Evolutionary conservation across 192 early-diverging fungal species (phyloP).

Genomic region (Mortierella claussenii): DNA sequence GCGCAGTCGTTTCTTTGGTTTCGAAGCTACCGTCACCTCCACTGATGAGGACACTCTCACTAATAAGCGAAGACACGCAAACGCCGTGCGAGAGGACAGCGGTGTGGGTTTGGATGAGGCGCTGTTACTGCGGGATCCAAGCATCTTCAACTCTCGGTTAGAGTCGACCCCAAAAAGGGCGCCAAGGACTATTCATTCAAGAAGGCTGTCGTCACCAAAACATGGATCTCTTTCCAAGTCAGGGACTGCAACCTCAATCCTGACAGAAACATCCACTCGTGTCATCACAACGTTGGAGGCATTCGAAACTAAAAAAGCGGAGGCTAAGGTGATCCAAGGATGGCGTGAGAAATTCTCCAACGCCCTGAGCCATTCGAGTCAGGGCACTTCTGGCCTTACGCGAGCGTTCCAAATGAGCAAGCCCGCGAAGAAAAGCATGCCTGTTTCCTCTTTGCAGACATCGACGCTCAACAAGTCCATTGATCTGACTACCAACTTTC

Average conservation of each 20-base stretch:
- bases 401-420: slow-evolving; percentile 17
- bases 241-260: not conserved
- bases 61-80: not conserved
- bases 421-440: not conserved
- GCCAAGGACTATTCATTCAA: not conserved
- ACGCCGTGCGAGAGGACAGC: slow-evolving; percentile 18
- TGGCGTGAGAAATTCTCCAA: slow-evolving; percentile 46
- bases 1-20: slow-evolving; percentile 45
- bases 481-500: no score
- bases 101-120: slow-evolving; percentile 23
- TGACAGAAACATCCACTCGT: not conserved
- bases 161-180: not conserved
- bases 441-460: not conserved
- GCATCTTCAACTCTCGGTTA: not conserved
- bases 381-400: slow-evolving; percentile 12
- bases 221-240: no score
- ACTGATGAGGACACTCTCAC: not conserved
- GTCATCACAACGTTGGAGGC: not conserved
- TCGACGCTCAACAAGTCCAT: no score
- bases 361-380: not conserved
- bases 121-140: not conserved
- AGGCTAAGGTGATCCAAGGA: slow-evolving; percentile 36
- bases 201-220: no score
- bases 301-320: slow-evolving; percentile 5
- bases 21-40: not conserved